Conservation (phyloP, 2,329 filamentous ascomycete species). For the Kalaharituber pfeilii region DNA sequence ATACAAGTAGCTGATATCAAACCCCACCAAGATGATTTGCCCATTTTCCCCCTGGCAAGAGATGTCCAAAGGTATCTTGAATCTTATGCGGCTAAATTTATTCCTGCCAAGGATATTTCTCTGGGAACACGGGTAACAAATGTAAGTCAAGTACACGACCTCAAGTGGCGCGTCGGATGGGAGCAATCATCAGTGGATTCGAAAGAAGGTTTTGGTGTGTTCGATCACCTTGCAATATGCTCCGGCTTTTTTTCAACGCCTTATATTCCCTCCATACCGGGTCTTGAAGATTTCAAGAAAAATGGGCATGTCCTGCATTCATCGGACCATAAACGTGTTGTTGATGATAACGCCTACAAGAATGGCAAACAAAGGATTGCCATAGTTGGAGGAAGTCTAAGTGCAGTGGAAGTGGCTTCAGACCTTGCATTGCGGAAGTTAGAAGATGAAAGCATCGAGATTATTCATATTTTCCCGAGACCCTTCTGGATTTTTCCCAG, state of each 20-base stretch:
- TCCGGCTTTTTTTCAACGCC: not conserved
- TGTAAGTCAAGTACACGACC: not conserved
- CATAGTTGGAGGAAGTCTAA: constrained; percentile 16
- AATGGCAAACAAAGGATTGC: constrained; percentile 3
- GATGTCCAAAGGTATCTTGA: not conserved
- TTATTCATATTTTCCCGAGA: constrained; percentile 14
- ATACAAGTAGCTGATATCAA: not conserved
- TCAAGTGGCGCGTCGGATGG: not conserved
- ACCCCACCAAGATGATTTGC: not conserved
- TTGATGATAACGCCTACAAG: not conserved
- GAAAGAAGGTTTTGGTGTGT: not conserved
- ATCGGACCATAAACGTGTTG: too few species aligned
- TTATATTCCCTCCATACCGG: not conserved
- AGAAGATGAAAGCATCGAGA: constrained; percentile 4
- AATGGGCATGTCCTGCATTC: not conserved
- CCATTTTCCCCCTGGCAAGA: not conserved
- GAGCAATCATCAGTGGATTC: not conserved
- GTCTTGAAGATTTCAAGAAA: not conserved
- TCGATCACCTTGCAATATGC: not conserved
- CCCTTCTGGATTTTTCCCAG: constrained; percentile 17
- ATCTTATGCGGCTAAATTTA: not conserved
- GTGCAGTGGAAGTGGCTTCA: constrained; percentile 14
- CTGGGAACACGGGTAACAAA: not conserved
- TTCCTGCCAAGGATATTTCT: not conserved
- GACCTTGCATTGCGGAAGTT: constrained; percentile 12